phyloP scores from a whole-genome alignment of 2,329 filamentous ascomycete species.

The Davidsoniella neocaledoniae region DNA sequence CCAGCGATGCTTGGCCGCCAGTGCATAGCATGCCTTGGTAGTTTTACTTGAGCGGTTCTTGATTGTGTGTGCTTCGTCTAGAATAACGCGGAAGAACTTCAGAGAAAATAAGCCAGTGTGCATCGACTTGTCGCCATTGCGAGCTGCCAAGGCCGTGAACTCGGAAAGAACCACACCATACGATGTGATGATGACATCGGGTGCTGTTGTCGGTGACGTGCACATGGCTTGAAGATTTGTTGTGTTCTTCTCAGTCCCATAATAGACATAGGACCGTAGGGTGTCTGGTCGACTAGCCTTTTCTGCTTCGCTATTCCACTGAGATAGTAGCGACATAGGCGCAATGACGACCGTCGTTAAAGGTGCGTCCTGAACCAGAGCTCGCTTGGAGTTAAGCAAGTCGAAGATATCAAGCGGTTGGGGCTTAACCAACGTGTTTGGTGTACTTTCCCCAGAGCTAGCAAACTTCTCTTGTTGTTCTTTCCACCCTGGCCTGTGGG shows the following conservation, averaged over 20 bases:
- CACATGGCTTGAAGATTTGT: constrained; percentile 66
- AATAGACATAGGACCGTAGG: constrained; percentile 76
- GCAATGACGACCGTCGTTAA: constrained; percentile 91
- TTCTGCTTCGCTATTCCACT: constrained; percentile 91
- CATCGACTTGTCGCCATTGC: constrained; percentile 45
- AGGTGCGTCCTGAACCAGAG: constrained; percentile 47
- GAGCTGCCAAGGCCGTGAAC: constrained; percentile 28
- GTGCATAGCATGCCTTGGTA: constrained; percentile 83
- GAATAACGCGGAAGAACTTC: constrained; percentile 84
- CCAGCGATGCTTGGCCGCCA: constrained; percentile 77
- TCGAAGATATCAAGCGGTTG: constrained; percentile 2
- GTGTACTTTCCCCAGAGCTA: too few relatives aligned
- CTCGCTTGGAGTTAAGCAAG: constrained; percentile 1
- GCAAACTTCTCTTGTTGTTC: not conserved
- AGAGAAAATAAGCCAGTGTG: constrained; percentile 73
- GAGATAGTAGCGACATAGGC: constrained; percentile 87
- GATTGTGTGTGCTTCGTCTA: constrained; percentile 90
- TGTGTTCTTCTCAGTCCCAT: constrained; percentile 67
- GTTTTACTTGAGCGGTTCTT: constrained; percentile 86
- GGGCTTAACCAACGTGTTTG: not conserved
- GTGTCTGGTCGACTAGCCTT: constrained; percentile 77
- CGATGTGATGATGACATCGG: constrained; percentile 85
- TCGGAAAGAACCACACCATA: constrained; percentile 88
- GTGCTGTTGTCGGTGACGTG: constrained; percentile 59
- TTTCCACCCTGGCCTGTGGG: constrained; percentile 35